phyloP scores from a whole-genome alignment of 1,139 yeast genomes.

The Geotrichum australiense region DNA sequence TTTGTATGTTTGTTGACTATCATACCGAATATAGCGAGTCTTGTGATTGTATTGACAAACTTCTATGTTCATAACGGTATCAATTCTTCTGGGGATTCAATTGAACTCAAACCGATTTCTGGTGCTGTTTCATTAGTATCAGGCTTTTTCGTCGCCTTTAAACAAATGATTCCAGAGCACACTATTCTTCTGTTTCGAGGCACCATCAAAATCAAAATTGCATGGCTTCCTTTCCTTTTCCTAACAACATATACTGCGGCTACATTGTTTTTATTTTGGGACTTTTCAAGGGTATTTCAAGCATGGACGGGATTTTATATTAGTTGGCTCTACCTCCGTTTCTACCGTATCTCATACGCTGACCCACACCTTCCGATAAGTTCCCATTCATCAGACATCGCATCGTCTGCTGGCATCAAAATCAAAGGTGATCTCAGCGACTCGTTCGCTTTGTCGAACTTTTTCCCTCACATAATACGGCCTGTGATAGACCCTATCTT shows the following conservation, averaged over 20 bases:
- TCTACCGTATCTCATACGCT: conserved; percentile 48
- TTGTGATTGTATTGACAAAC: conserved; percentile 19
- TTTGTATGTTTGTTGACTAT: conserved; percentile 54
- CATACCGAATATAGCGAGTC: conserved; percentile 47
- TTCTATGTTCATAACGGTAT: conserved; percentile 10
- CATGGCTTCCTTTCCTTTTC: conserved; percentile 64
- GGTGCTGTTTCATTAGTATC: conserved; percentile 69
- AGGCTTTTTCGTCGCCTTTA: conserved; percentile 77
- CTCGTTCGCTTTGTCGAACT: conserved; percentile 74
- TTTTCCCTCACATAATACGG: conserved; percentile 55
- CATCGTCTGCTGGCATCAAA: conserved; percentile 19
- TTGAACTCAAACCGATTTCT: conserved; percentile 8
- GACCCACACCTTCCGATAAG: conserved; percentile 29
- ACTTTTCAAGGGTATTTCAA: conserved; percentile 41
- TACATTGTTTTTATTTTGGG: conserved; percentile 21
- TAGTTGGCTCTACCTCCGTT: conserved; percentile 71
- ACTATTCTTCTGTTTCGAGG: conserved; percentile 63
- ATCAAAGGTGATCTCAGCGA: conserved; percentile 83
- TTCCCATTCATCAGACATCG: conserved; percentile 14
- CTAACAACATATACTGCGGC: conserved; percentile 38
- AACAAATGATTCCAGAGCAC: conserved; percentile 86
- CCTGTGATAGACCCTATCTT: conserved; percentile 46
- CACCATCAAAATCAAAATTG: conserved; percentile 51
- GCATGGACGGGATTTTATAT: conserved; percentile 60
- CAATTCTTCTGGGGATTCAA: conserved; percentile 7